Evolutionary conservation across 2,329 filamentous ascomycete species (phyloP), one percentile per base, ranked within the genome.

Genomic region (Ilyonectria sp.): DNA sequence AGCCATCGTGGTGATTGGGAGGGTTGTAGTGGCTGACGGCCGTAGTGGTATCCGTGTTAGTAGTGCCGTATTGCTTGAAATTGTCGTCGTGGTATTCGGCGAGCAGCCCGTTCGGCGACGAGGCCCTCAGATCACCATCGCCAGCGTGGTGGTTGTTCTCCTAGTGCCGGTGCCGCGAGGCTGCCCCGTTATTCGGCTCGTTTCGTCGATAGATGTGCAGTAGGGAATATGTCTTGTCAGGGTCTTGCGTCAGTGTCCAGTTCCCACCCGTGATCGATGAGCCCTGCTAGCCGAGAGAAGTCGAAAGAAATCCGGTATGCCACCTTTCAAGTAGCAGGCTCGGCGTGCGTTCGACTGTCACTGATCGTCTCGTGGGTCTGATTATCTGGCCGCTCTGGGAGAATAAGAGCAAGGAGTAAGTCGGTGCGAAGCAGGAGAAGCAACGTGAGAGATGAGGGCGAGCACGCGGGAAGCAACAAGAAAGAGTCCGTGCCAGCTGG

Each of bases 91-190:
- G 43, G 52, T 52, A 58, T 61, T 52, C 47, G 61, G 53, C 58
- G 47, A 66, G 57, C 57, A 65, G 50, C 58, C 52, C 52, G 35
- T 57, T 63, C 64, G 64, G 54, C 64, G 64, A 67, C 60, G 64
- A 62, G 60, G 64, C 55, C 40, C 29, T 67, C 60, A 67, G 55
- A 67, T 59, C 40, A 63, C 60, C 64, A 67, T 67, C 56, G 49
- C 64, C 60, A 55, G 60, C 54, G 53, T 29, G 21, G 40, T 47
- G 44, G 21, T 47, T 46, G 31, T 31, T 46, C 59, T 53, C 35
- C 23, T 46, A 46, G 44, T 53, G 40, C 15, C 26, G 33, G 13
- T 60, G 43, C 23, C 35, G 43, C 29, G 31, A 26, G 7, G n/a
- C 19, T 26, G 53, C 21, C 54, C 43, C 33, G 8, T 40, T 19